Conservation (phyloP, 129 eudicot genomes). For the Chrysanthemum seticuspe region DNA sequence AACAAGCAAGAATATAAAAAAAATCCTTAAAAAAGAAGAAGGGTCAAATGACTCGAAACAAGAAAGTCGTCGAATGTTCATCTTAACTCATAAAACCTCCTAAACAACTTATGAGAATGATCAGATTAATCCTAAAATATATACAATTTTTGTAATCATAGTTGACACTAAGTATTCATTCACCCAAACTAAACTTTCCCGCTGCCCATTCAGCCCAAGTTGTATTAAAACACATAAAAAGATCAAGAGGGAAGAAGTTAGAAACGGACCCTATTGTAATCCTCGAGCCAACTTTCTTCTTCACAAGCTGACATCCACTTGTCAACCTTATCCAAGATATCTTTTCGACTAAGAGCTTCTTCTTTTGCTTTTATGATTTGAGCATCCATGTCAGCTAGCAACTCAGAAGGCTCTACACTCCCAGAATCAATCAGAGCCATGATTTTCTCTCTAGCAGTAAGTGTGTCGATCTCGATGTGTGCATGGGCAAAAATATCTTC, state of each 20-base stretch:
- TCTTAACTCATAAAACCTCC: too few species aligned
- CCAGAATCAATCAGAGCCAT: slow-evolving; percentile 83
- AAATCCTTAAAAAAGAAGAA: too few species aligned
- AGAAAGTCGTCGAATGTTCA: too few species aligned
- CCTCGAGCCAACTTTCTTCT: slow-evolving; percentile 99
- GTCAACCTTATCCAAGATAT: slow-evolving; percentile 93
- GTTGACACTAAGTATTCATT: too few species aligned
- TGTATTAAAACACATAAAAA: not conserved
- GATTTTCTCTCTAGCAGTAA: slow-evolving; percentile 70
- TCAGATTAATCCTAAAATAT: too few species aligned
- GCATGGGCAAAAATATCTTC: slow-evolving; percentile 80
- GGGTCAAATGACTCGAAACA: too few species aligned
- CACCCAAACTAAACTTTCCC: too few species aligned
- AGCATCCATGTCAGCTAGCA: slow-evolving; percentile 92
- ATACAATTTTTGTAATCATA: too few species aligned
- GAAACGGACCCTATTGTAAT: slow-evolving; percentile 77
- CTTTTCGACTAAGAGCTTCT: slow-evolving; percentile 91
- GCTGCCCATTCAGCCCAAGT: too few species aligned
- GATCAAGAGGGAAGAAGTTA: not conserved
- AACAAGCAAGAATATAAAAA: too few species aligned
- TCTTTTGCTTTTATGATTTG: slow-evolving; percentile 85
- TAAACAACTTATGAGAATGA: too few species aligned
- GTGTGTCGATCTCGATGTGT: slow-evolving; percentile 82
- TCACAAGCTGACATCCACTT: slow-evolving; percentile 99
- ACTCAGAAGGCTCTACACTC: slow-evolving; percentile 79